phyloP scores from a whole-genome alignment of 352 stramenopile species.

The Pythium coloratum region DNA sequence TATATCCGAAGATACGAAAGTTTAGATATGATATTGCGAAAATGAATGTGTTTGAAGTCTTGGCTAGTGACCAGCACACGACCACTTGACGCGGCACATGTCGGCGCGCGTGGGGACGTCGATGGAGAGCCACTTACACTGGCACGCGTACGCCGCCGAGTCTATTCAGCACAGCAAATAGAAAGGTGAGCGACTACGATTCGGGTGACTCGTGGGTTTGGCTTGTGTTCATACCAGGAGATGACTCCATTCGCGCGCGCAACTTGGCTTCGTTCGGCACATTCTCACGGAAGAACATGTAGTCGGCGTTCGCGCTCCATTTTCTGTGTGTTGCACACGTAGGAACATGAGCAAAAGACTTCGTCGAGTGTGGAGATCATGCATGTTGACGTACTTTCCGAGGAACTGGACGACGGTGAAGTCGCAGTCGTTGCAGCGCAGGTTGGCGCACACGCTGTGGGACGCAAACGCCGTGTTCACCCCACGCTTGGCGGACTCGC shows the following conservation, averaged over 20 bases:
- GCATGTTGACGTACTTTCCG: conserved; percentile 46
- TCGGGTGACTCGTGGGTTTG: too few species aligned
- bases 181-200: too few species aligned
- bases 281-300: conserved; percentile 88
- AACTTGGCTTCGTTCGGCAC: conserved; percentile 71
- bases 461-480: conserved; percentile 59
- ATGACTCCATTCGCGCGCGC: conserved; percentile 57
- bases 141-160: conserved; percentile 69
- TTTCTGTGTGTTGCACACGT: conserved; percentile 35
- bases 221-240: conserved; percentile 32
- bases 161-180: conserved; percentile 21
- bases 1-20: too few species aligned
- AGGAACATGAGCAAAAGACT: too few species aligned
- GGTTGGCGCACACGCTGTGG: conserved; percentile 61
- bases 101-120: conserved; percentile 48
- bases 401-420: conserved; percentile 79
- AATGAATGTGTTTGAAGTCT: too few species aligned
- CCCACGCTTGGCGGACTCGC: conserved; percentile 53
- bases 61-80: conserved; percentile 55
- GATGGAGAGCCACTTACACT: conserved; percentile 81
- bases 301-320: conserved; percentile 69
- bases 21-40: too few species aligned
- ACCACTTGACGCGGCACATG: conserved; percentile 67
- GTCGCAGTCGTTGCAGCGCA: conserved; percentile 83
- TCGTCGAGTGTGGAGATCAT: not conserved